phyloP scores from a whole-genome alignment of 164 flowering plant genomes.

The Vitis rotundifolia region DNA sequence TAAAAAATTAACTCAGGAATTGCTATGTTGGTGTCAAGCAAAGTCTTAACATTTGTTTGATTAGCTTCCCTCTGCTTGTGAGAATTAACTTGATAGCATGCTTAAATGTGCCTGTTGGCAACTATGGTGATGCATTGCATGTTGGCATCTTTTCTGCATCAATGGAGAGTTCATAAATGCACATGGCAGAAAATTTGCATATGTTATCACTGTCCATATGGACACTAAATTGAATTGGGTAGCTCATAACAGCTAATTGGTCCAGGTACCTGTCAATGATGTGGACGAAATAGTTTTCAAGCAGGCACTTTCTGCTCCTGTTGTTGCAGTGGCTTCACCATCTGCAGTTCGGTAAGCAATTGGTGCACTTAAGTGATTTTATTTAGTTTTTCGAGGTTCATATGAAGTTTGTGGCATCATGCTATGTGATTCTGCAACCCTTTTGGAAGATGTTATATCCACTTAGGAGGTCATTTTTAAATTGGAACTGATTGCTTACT shows the following conservation, averaged over 20 bases:
- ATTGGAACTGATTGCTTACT: not conserved
- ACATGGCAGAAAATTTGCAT: too few species aligned
- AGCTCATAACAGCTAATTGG: not conserved
- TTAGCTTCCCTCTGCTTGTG: too few species aligned
- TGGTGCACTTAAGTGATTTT: not conserved
- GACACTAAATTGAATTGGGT: not conserved
- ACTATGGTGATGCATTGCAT: not conserved
- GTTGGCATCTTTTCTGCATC: not conserved
- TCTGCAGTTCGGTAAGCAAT: slow-evolving; percentile 68
- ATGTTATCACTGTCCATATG: too few species aligned
- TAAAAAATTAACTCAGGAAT: too few species aligned
- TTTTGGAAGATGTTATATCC: not conserved
- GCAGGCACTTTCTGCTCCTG: slow-evolving; percentile 74
- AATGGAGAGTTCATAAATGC: not conserved
- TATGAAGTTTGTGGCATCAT: not conserved
- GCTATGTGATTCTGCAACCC: not conserved
- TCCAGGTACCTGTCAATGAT: slow-evolving; percentile 68
- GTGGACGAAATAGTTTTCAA: slow-evolving; percentile 56
- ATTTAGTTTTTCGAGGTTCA: not conserved
- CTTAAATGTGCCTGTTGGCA: not conserved
- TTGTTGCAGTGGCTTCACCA: slow-evolving; percentile 91
- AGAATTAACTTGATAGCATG: too few species aligned
- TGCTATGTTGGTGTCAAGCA: too few species aligned
- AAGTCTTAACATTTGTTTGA: too few species aligned
- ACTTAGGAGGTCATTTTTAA: too few species aligned